phyloP scores from a whole-genome alignment of 129 eudicot genomes.

The Flaveria bidentis region DNA sequence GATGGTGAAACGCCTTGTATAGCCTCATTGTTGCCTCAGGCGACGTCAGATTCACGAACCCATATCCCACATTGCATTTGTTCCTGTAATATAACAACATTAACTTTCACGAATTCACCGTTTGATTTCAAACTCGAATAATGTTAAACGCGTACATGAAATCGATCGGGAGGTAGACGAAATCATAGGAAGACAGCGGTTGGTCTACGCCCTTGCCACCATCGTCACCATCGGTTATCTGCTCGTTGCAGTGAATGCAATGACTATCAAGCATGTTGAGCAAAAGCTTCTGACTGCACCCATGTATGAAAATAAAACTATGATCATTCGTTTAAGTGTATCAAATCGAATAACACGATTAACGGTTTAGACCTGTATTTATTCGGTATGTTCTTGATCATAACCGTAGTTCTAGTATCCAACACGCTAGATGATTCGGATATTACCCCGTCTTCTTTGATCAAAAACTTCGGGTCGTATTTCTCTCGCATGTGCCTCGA shows the following conservation, averaged over 20 bases:
- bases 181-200: constrained; percentile 85
- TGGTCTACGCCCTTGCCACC: constrained; percentile 33
- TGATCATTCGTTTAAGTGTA: not conserved
- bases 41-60: constrained; percentile 95
- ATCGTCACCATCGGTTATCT: constrained; percentile 44
- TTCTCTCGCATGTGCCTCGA: constrained; percentile 33
- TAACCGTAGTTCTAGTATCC: constrained; percentile 86
- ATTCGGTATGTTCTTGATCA: constrained; percentile 98
- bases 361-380: constrained; percentile 65
- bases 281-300: constrained; percentile 77
- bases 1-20: constrained; percentile 86
- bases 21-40: constrained; percentile 86
- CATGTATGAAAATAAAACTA: not conserved
- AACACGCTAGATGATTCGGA: constrained; percentile 51
- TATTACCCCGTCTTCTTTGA: constrained; percentile 67
- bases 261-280: constrained; percentile 98
- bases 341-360: not conserved
- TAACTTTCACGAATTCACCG: not conserved
- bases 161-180: constrained; percentile 95
- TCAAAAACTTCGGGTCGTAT: constrained; percentile 64
- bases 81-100: constrained; percentile 41
- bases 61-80: constrained; percentile 98
- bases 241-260: constrained; percentile 92
- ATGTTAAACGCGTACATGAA: constrained; percentile 49
- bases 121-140: too few species aligned